These are phyloP conservation scores for Thalia dealbata DNA, from an alignment of 176 grass and related monocot genomes.

Conservation along the genomic window DNA sequence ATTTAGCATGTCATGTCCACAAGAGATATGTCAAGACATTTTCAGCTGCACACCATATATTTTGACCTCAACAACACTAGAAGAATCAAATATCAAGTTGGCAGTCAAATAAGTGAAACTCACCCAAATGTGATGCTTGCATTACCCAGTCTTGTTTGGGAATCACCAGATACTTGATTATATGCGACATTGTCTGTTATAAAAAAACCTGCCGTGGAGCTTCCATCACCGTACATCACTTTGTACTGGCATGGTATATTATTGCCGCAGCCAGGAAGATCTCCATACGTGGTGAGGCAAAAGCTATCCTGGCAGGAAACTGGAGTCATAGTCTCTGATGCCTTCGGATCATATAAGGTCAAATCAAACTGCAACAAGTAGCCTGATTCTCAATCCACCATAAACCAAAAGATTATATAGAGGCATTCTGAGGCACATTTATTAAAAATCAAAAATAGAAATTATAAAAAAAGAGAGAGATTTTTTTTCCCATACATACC, in stretches of 20 bases:
- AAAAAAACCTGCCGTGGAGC: constrained; percentile 61
- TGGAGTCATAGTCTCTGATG: constrained; percentile 32
- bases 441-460: background rate
- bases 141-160: constrained; percentile 37
- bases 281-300: constrained; percentile 28
- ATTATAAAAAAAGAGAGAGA: background rate
- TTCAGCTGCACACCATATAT: background rate
- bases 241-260: constrained; percentile 41
- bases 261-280: constrained; percentile 26
- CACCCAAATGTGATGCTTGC: constrained; percentile 81
- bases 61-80: background rate
- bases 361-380: constrained; percentile 51
- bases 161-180: constrained; percentile 50
- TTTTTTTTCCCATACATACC: constrained; percentile 27
- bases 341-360: constrained; percentile 69
- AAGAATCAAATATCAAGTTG: background rate
- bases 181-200: constrained; percentile 57
- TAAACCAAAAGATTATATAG: background rate
- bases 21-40: background rate
- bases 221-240: constrained; percentile 80
- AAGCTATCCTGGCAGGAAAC: constrained; percentile 58
- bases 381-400: background rate
- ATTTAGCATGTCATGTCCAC: background rate
- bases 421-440: background rate
- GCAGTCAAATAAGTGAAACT: constrained; percentile 6